phyloP scores from a whole-genome alignment of 805 yeast species.

The Saccharomyces paradoxus region DNA sequence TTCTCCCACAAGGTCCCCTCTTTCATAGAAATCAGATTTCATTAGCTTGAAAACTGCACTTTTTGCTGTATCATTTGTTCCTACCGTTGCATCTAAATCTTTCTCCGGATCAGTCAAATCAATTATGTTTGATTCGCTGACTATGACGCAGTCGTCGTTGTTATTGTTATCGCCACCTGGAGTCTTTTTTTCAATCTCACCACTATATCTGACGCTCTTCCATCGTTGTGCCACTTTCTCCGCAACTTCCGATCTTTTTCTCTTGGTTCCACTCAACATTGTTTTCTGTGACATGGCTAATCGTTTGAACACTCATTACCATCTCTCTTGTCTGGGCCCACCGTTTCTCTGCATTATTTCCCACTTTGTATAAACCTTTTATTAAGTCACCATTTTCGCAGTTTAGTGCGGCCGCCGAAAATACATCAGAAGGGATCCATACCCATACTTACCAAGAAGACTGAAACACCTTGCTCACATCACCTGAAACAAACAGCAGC shows the following conservation, averaged over 20 bases:
- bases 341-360: background rate
- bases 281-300: background rate
- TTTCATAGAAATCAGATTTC: conserved; percentile 19
- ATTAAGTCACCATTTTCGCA: background rate
- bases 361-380: background rate
- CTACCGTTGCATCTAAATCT: background rate
- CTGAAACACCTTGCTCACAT: background rate
- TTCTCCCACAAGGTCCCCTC: background rate
- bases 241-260: background rate
- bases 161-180: background rate
- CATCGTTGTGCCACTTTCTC: conserved; percentile 1
- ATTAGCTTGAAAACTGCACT: conserved; percentile 16
- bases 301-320: background rate
- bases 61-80: background rate
- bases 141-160: conserved; percentile 2
- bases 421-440: background rate
- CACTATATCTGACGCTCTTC: background rate
- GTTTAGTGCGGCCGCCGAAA: background rate
- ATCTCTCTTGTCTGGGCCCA: background rate
- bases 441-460: background rate
- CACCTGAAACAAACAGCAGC: background rate
- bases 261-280: background rate
- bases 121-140: conserved; percentile 5
- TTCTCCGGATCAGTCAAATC: conserved; percentile 6
- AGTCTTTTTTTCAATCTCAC: conserved; percentile 1